Conservation (phyloP, 257 asterid genomes). For the Solanum medicagineum region DNA sequence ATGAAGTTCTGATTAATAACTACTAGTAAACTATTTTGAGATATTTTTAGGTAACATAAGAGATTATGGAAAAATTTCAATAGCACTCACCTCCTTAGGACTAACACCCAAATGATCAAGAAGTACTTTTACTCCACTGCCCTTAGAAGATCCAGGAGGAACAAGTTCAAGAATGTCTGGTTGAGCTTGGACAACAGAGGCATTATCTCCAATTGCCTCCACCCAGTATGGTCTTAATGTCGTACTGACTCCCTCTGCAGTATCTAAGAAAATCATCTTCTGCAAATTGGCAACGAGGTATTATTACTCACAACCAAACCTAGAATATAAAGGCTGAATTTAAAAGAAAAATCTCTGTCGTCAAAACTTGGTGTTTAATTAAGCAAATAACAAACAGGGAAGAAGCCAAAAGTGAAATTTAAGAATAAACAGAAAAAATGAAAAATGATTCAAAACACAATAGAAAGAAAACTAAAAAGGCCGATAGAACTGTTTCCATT, state of each 20-base stretch:
- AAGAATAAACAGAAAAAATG: background rate
- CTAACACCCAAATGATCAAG: slow-evolving; percentile 83
- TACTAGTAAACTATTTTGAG: background rate
- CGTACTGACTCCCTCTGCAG: slow-evolving; percentile 60
- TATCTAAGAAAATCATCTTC: slow-evolving; percentile 89
- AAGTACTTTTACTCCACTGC: slow-evolving; percentile 72
- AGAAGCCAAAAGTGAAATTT: background rate
- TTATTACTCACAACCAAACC: background rate
- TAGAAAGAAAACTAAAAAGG: background rate
- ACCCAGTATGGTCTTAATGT: slow-evolving; percentile 85
- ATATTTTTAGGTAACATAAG: background rate
- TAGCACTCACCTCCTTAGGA: slow-evolving; percentile 62
- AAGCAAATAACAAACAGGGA: background rate
- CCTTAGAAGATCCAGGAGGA: slow-evolving; percentile 86
- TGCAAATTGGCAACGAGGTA: slow-evolving; percentile 12
- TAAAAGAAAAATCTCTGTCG: background rate
- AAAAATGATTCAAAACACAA: background rate
- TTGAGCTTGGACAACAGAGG: slow-evolving; percentile 90
- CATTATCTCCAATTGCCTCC: slow-evolving; percentile 59
- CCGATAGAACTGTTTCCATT: background rate
- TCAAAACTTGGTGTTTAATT: background rate
- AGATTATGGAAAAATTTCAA: background rate
- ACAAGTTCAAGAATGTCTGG: slow-evolving; percentile 94
- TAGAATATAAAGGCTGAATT: background rate
- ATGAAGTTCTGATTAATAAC: background rate